Evolutionary conservation across 768 basidiomycete genomes (phyloP), one percentile per base, ranked within the genome.

Genomic region (Cytidiella melzeri): DNA sequence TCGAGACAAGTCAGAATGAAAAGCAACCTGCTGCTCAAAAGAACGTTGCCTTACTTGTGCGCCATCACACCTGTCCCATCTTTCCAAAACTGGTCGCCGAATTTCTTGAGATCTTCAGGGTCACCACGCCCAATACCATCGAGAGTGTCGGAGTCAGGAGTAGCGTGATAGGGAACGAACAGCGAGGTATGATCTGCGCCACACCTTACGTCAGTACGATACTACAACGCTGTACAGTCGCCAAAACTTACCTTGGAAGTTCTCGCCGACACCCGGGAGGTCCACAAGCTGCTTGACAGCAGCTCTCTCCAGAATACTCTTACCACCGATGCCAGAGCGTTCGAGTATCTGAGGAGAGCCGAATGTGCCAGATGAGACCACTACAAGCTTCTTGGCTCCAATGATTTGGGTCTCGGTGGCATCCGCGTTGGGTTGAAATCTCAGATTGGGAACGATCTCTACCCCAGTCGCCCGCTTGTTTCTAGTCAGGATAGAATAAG

Each of bases 271-370:
- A 0, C 73, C 71, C 11, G 68, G 67, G 4, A 75, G 56, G 41
- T 76, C 65, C 1, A 72, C 63, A 4, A 67, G 18, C 2, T 63
- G 59, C 10, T 57, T 15, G 26, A 77, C 55, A 0, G 63, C 64
- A 3, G 58, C 56, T n/a, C 58, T 39, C 26, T 59, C 52, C 0
- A 77, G 63, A 1, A 70, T 25, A 0, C 52, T 59, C 44, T 55
- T 55, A 4, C 62, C 53, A 0, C 75, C 75, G 3, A 77, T 69
- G 0, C 75, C 75, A 3, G 73, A 80, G 2, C 81, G 69, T 56
- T 83, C 77, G 11, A 85, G 69, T 15, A 85, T 70, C 37, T 69
- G 67, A 1, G 80, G 73, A 1, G 74, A 73, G 20, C 73, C 72
- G 24, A 74, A 66, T 0, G 71, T 52, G 0, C 74, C 74, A 3